Evolutionary conservation across 306 rosid species (phyloP).

Genomic region (Abrus pulchellus): DNA sequence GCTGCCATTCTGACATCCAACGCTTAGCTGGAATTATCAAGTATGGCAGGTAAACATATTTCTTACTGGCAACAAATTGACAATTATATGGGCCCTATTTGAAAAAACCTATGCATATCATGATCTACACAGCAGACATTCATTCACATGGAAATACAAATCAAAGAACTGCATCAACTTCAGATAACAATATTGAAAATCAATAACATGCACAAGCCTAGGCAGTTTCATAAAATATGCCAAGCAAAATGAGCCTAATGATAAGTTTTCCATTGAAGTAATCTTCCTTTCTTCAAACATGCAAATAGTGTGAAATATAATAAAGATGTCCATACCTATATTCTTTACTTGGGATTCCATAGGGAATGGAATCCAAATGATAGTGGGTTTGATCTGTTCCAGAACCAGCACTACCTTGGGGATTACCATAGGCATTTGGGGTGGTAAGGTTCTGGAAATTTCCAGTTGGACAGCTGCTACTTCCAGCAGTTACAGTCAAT

Average conservation of each 20-base stretch:
- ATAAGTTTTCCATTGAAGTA: background rate
- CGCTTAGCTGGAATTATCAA: slow-evolving; percentile 7
- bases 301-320: background rate
- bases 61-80: background rate
- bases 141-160: background rate
- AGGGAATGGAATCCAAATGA: slow-evolving; percentile 75
- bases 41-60: background rate
- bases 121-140: slow-evolving; percentile 13
- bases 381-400: slow-evolving; percentile 59
- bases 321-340: slow-evolving; percentile 60
- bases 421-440: slow-evolving; percentile 53
- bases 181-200: slow-evolving; percentile 1
- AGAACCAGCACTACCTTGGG: slow-evolving; percentile 42
- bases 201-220: background rate
- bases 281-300: slow-evolving; percentile 4
- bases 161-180: slow-evolving; percentile 1
- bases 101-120: slow-evolving; percentile 1
- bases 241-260: background rate
- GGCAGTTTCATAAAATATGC: background rate
- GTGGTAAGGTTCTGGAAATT: slow-evolving; percentile 64
- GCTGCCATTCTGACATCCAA: slow-evolving; percentile 22
- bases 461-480: slow-evolving; percentile 52
- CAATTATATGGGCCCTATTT: background rate
- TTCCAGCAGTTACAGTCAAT: slow-evolving; percentile 52
- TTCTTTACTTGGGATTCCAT: slow-evolving; percentile 76